phyloP scores from a whole-genome alignment of 164 flowering plant species.

The Dillenia suffruticosa region DNA sequence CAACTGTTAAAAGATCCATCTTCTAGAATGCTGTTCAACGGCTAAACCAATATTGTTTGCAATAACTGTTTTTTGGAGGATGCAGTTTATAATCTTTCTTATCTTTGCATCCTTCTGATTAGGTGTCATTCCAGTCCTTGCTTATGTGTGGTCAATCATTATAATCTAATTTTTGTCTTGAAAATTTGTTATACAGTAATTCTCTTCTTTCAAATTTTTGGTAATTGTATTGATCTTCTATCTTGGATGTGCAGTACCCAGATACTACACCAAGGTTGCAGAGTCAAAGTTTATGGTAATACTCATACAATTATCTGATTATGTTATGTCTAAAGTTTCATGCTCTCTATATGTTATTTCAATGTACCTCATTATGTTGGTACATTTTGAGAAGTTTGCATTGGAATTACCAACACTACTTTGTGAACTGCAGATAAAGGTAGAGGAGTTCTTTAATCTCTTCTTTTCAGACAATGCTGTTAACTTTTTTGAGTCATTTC shows the following conservation, averaged over 20 bases:
- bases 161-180: too few relatives aligned
- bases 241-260: constrained; percentile 63
- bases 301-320: constrained; percentile 3
- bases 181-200: too few relatives aligned
- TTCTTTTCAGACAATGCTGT: constrained; percentile 70
- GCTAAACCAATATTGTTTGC: too few relatives aligned
- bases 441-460: constrained; percentile 68
- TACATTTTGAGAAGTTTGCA: not conserved
- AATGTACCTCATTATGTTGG: not conserved
- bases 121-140: too few relatives aligned
- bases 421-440: constrained; percentile 48
- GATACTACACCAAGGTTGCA: constrained; percentile 55
- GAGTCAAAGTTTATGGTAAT: constrained; percentile 81
- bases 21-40: too few relatives aligned
- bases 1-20: too few relatives aligned
- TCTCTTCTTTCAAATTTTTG: not conserved
- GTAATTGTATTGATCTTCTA: constrained; percentile 3
- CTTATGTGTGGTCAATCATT: too few relatives aligned
- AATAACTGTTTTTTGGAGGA: too few relatives aligned
- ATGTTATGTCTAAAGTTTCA: not conserved
- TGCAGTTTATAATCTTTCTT: too few relatives aligned
- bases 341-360: not conserved
- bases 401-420: constrained; percentile 4
- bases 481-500: constrained; percentile 67
- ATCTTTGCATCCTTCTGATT: too few relatives aligned